Base-by-base conservation (phyloP, 495 filamentous ascomycete genomes). In the Chaetomium fimeti region DNA sequence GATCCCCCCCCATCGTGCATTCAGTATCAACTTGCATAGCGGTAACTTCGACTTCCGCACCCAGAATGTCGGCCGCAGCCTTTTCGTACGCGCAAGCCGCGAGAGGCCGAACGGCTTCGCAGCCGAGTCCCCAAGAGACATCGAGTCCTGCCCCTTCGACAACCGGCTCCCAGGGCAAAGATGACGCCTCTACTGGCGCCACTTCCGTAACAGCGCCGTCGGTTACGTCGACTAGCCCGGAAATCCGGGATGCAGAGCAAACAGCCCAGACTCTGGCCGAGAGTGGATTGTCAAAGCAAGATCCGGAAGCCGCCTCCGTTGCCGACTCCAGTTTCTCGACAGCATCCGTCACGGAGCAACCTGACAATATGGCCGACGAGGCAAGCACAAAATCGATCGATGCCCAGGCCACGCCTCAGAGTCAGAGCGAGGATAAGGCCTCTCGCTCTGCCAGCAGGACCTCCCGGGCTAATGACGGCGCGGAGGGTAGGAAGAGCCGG, bases 1-100 rank as follows among this genome's bases (percentile, higher is more conserved):
- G 38, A n/a, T 42, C 13, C 6, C 40, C 49, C 42, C 40, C 53
- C 27, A 12, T 20, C 42, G 52, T 48, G 42, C 53, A 24, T 38
- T 18, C 13, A 24, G 12, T 22, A n/a, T 51, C 53, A 11, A 43
- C 16, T 36, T 28, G n/a, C 29, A 36, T 22, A n/a, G 25, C 42
- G 53, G 27, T n/a, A 25, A 48, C 15, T 8, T 25, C 40, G 16
- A 54, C 25, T 24, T 25, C 54, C 49, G 32, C 59, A 29, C 25
- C 13, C 13, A 67, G 69, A 27, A 76, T 76, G 75, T 71, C 76
- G 42, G 53, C 77, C 64, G 66, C 83, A 56, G 73, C 82, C 60
- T 95, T 97, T 76, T 97, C 94, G 48, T 98, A 98, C 78, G 93
- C 93, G 62, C 92, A 96, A 81, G 93, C 93, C 72, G 94, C 93